A percentile compares a stretch with the other conserved stretches of the same genome.
Evolutionary conservation across 441 rosid species (phyloP).

Genomic region (Dalechampia spathulata): DNA sequence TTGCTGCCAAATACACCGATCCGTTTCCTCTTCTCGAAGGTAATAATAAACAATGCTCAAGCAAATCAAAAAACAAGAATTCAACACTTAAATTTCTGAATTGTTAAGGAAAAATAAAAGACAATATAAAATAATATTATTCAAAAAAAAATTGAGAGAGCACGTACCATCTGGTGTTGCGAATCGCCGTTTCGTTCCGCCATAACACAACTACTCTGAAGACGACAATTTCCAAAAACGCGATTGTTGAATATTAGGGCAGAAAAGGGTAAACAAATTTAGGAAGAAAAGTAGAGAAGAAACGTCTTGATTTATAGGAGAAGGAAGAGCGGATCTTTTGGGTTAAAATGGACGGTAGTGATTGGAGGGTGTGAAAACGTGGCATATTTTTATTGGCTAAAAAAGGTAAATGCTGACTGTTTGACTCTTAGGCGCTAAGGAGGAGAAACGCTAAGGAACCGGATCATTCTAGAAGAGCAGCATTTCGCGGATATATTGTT

Average conservation of each 20-base stretch:
- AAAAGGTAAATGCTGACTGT: not conserved
- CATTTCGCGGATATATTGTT: too few species aligned
- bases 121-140: not conserved
- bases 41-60: too few species aligned
- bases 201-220: conserved; percentile 18
- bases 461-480: conserved; percentile 1
- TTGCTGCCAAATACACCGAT: too few species aligned
- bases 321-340: not conserved
- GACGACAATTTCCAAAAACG: not conserved
- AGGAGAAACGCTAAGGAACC: not conserved
- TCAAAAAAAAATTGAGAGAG: not conserved
- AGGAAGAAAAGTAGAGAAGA: not conserved
- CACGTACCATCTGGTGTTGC: conserved; percentile 38
- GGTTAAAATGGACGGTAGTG: not conserved
- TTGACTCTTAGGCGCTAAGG: conserved; percentile 7
- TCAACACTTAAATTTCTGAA: too few species aligned
- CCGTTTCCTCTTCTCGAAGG: too few species aligned
- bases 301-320: not conserved
- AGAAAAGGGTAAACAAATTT: not conserved
- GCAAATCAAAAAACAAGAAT: too few species aligned
- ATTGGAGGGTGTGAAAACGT: conserved; percentile 8
- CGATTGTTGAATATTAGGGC: not conserved
- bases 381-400: not conserved
- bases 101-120: not conserved
- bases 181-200: conserved; percentile 27